Evolutionary conservation across 2,329 filamentous ascomycete genomes (phyloP).

Genomic region (Aspergillus phoenicis): DNA sequence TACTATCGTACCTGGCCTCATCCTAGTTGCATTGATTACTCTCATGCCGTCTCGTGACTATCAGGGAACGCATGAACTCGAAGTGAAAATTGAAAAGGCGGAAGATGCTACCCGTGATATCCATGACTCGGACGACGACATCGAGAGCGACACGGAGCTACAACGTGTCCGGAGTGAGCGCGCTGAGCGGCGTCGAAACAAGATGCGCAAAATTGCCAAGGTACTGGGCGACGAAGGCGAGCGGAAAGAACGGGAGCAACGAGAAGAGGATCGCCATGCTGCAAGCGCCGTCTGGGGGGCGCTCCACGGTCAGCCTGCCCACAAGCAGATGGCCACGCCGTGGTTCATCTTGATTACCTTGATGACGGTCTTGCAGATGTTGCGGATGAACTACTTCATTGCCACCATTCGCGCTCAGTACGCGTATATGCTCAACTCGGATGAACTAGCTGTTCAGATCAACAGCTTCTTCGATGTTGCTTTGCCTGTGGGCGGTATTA

Average conservation of each 20-base stretch:
- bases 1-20: slow-evolving; percentile 68
- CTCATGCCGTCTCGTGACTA: slow-evolving; percentile 73
- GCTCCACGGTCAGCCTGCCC: slow-evolving; percentile 70
- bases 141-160: slow-evolving; percentile 54
- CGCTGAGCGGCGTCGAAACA: slow-evolving; percentile 61
- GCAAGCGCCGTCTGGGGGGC: slow-evolving; percentile 81
- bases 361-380: slow-evolving; percentile 78
- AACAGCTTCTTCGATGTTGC: slow-evolving; percentile 85
- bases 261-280: slow-evolving; percentile 69
- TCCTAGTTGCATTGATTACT: slow-evolving; percentile 65
- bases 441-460: slow-evolving; percentile 64
- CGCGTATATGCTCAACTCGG: slow-evolving; percentile 69
- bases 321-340: slow-evolving; percentile 71
- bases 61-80: slow-evolving; percentile 76
- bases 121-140: slow-evolving; percentile 54
- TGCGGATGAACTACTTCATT: slow-evolving; percentile 89
- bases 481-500: slow-evolving; percentile 76
- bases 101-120: slow-evolving; percentile 38
- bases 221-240: slow-evolving; percentile 69
- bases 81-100: slow-evolving; percentile 64
- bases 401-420: slow-evolving; percentile 85
- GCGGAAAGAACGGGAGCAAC: slow-evolving; percentile 57
- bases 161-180: slow-evolving; percentile 55
- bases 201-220: slow-evolving; percentile 68
- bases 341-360: slow-evolving; percentile 89